Evolutionary conservation across 139 green algal species (phyloP).

Genomic region (Picochlorum costavermella): DNA sequence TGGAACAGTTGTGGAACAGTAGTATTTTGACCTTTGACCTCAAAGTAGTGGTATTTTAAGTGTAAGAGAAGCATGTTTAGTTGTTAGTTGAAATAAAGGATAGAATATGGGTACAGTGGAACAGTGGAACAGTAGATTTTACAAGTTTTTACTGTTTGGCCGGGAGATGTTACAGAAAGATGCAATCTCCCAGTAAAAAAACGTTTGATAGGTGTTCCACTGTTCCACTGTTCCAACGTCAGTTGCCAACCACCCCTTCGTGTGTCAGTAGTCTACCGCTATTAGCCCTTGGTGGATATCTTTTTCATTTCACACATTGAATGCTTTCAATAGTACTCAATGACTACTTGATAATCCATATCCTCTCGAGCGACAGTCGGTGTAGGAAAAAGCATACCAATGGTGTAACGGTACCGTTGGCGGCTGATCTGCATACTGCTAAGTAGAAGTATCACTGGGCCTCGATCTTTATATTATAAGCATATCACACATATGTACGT

Average conservation of each 20-base stretch:
- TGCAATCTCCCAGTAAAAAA: slow-evolving; percentile 6
- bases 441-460: slow-evolving; percentile 6
- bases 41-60: no score
- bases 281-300: slow-evolving; percentile 5
- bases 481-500: slow-evolving; percentile 1
- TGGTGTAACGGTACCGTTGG: slow-evolving; percentile 4
- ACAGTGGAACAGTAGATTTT: no score
- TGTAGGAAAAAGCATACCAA: not conserved
- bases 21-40: no score
- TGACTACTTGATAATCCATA: not conserved
- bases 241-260: not conserved
- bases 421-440: slow-evolving; percentile 3
- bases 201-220: slow-evolving; percentile 2
- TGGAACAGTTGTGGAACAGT: no score
- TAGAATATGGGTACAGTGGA: no score
- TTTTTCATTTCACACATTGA: slow-evolving; percentile 3
- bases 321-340: slow-evolving; percentile 5
- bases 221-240: not conserved
- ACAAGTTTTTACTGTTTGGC: no score
- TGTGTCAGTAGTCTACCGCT: slow-evolving; percentile 1
- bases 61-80: no score
- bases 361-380: slow-evolving; percentile 4
- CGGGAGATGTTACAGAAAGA: no score
- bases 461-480: slow-evolving; percentile 3
- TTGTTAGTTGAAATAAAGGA: no score